A percentile compares a stretch with the other conserved stretches of the same genome.
Conservation (phyloP, 2,329 filamentous ascomycete genomes). For the Rutstroemia sp. region DNA sequence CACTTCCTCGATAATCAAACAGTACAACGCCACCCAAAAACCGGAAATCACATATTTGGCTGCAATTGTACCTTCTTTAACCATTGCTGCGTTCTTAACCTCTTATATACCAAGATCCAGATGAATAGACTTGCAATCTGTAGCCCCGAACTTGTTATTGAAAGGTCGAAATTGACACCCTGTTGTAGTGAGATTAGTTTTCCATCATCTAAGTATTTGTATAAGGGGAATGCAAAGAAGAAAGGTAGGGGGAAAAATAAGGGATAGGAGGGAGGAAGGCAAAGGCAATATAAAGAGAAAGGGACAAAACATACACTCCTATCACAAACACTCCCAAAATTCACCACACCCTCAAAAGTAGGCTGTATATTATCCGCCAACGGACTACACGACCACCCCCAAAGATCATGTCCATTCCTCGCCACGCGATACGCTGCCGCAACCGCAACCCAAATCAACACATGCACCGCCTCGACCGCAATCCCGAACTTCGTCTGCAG, state of each 20-base stretch:
- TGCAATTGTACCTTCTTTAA: background rate
- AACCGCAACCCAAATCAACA: constrained; percentile 15
- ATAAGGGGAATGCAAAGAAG: too few species aligned
- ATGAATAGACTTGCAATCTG: constrained; percentile 1
- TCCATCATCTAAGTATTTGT: too few species aligned
- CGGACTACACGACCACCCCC: constrained; percentile 18
- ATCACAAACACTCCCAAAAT: constrained; percentile 16
- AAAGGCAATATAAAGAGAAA: background rate
- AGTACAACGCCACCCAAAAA: too few species aligned
- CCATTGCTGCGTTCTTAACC: background rate
- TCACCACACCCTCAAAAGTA: constrained; percentile 15
- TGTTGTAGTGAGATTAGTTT: background rate
- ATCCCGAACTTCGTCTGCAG: constrained; percentile 10
- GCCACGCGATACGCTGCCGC: constrained; percentile 15
- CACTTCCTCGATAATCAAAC: background rate
- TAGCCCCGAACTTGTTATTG: background rate
- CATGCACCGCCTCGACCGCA: constrained; percentile 10
- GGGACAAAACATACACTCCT: constrained; percentile 11
- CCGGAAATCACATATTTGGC: background rate
- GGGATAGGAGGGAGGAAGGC: too few species aligned
- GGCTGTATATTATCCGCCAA: constrained; percentile 15
- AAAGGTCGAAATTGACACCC: background rate
- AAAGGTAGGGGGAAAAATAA: too few species aligned
- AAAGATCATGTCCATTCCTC: constrained; percentile 18
- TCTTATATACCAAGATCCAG: background rate